Evolutionary conservation across 257 asterid species (phyloP).

Genomic region (Solanum okadae): DNA sequence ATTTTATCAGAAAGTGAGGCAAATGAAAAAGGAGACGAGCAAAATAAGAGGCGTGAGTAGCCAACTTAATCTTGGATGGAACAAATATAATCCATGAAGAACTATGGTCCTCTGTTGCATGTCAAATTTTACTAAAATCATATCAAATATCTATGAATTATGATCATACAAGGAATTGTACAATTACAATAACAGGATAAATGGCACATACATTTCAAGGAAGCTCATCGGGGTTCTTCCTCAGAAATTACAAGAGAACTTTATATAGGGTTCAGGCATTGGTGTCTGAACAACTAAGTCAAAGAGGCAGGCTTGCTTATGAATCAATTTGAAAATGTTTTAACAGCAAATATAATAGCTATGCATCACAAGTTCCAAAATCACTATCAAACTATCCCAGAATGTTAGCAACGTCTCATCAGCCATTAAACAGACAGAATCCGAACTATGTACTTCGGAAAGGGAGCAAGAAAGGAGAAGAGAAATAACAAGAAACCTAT

Average conservation of each 20-base stretch:
- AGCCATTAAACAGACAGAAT: not conserved
- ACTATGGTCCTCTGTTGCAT: not conserved
- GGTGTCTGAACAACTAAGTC: not conserved
- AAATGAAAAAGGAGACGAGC: not conserved
- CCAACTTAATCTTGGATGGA: not conserved
- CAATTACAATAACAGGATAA: not conserved
- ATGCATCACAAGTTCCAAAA: not conserved
- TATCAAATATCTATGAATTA: not conserved
- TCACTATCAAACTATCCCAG: not conserved
- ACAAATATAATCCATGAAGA: not conserved
- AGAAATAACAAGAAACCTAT: not conserved
- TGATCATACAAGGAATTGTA: not conserved
- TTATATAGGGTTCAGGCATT: not conserved
- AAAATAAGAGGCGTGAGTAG: not conserved
- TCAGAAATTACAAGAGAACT: not conserved
- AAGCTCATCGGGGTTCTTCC: not conserved
- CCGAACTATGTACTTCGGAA: not conserved
- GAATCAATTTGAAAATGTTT: not conserved
- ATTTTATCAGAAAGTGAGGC: not conserved
- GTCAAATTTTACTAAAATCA: not conserved
- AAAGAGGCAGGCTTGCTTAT: not conserved
- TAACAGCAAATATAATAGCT: not conserved
- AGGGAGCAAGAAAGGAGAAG: not conserved
- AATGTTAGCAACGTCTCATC: not conserved
- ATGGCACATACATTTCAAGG: not conserved